These are phyloP conservation scores for Pelargonium cotyledonis DNA, from an alignment of 441 rosid species.

Conservation along the genomic window DNA sequence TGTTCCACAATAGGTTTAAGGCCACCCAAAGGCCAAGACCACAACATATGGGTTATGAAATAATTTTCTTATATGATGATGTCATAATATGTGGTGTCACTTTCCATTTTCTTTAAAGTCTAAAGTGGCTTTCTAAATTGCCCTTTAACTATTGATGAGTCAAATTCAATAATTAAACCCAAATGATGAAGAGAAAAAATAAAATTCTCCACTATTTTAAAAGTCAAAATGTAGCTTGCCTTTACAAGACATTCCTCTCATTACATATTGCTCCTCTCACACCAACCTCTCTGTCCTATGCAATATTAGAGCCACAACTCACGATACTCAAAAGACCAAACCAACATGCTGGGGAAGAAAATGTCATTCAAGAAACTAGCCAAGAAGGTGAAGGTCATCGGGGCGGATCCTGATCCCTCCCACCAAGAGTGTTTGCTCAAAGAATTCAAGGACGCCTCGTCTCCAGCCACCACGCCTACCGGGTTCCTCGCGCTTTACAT, in stretches of 20 bases:
- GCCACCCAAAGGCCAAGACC: too few species aligned
- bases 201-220: background rate
- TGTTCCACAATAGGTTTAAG: too few species aligned
- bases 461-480: conserved; percentile 10
- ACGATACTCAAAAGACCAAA: background rate
- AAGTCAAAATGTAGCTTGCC: background rate
- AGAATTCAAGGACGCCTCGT: background rate
- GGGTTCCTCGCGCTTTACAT: conserved; percentile 24
- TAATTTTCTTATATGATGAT: too few species aligned
- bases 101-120: too few species aligned
- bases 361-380: conserved; percentile 21
- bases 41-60: too few species aligned
- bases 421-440: background rate
- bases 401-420: background rate
- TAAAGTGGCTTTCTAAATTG: background rate
- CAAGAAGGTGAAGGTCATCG: conserved; percentile 17
- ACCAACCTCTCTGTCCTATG: background rate
- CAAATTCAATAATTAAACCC: background rate
- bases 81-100: too few species aligned
- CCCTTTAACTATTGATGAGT: background rate
- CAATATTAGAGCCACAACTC: background rate
- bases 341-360: conserved; percentile 19
- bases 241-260: background rate
- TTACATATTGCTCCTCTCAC: too few species aligned
- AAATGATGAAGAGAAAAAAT: background rate